Conservation (phyloP, 179 eudicot species). For the Beta corolliflora region DNA sequence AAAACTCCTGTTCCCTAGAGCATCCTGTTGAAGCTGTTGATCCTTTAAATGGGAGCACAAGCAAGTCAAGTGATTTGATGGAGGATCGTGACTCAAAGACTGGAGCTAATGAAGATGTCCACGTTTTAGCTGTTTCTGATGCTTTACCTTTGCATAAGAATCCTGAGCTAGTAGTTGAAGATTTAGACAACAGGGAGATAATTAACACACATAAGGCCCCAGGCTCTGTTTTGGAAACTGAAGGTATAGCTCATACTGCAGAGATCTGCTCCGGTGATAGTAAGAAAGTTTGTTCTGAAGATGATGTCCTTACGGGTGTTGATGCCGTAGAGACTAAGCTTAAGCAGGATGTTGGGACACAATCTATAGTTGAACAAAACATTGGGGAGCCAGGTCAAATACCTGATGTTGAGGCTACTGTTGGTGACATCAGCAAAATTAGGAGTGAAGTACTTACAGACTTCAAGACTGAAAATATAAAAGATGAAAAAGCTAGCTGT, state of each 20-base stretch:
- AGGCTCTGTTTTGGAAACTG: conserved; percentile 25
- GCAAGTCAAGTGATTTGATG: conserved; percentile 14
- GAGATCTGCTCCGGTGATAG: conserved; percentile 20
- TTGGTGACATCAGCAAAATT: conserved; percentile 8
- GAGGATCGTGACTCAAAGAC: conserved; percentile 21
- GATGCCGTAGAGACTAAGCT: conserved; percentile 17
- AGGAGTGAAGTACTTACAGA: conserved; percentile 23
- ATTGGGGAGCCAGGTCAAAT: conserved; percentile 14
- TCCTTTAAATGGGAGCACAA: conserved; percentile 19
- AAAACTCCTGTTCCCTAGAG: conserved; percentile 15
- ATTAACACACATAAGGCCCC: conserved; percentile 19
- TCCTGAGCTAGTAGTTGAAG: conserved; percentile 29
- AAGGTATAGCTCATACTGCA: conserved; percentile 2
- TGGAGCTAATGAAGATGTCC: conserved; percentile 11
- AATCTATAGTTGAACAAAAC: conserved; percentile 15
- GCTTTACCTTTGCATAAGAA: conserved; percentile 31
- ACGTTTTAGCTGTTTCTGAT: conserved; percentile 28
- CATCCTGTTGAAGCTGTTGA: conserved; percentile 11
- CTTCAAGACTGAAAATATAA: conserved; percentile 3
- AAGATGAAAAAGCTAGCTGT: conserved; percentile 12
- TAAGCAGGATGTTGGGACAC: conserved; percentile 16
- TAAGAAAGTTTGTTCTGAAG: conserved; percentile 13
- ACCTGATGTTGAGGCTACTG: conserved; percentile 22
- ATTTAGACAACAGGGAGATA: conserved; percentile 21
- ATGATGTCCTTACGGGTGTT: conserved; percentile 4